phyloP scores from a whole-genome alignment of 2,329 filamentous ascomycete species.

The Zasmidium cellare region DNA sequence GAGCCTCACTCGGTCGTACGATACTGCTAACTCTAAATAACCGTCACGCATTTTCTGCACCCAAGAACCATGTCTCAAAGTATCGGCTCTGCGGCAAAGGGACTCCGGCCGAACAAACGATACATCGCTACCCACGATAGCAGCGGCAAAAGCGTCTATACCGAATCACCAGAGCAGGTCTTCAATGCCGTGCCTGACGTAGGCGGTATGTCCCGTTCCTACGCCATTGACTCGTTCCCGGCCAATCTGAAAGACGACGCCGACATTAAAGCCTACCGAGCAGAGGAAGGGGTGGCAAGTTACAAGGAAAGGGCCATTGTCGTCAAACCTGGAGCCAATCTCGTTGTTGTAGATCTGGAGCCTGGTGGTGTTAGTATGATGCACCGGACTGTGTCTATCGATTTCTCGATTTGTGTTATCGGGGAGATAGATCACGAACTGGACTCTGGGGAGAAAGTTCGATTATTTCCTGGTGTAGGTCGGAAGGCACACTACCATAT shows the following conservation, averaged over 20 bases:
- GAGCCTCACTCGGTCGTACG: too few species aligned
- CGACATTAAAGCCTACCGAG: constrained; percentile 23
- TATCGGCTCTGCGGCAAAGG: constrained; percentile 10
- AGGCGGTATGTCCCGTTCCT: constrained; percentile 20
- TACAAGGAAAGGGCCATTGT: constrained; percentile 17
- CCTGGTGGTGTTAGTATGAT: constrained; percentile 21
- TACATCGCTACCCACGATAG: constrained; percentile 26
- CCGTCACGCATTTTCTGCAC: too few species aligned
- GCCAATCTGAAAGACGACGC: constrained; percentile 18
- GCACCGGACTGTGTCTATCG: constrained; percentile 25
- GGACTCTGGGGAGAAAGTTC: constrained; percentile 23
- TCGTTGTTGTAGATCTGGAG: constrained; percentile 23
- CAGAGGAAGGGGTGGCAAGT: constrained; percentile 17
- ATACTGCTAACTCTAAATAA: too few species aligned
- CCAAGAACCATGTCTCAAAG: constrained; percentile 7
- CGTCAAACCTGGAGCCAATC: constrained; percentile 18
- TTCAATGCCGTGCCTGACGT: constrained; percentile 9
- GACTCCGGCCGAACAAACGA: constrained; percentile 22
- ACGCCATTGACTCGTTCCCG: constrained; percentile 19
- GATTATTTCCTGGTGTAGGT: constrained; percentile 20
- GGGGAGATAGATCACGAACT: constrained; percentile 26
- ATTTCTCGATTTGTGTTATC: constrained; percentile 21
- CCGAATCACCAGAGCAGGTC: constrained; percentile 20
- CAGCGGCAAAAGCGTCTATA: constrained; percentile 21
- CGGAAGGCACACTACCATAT: too few species aligned